Percentiles rank a stretch among this genome's conserved stretches.
Evolutionary conservation across 2,329 filamentous ascomycete species (phyloP).

Genomic region (Cladosporium austrohemisphaericum): DNA sequence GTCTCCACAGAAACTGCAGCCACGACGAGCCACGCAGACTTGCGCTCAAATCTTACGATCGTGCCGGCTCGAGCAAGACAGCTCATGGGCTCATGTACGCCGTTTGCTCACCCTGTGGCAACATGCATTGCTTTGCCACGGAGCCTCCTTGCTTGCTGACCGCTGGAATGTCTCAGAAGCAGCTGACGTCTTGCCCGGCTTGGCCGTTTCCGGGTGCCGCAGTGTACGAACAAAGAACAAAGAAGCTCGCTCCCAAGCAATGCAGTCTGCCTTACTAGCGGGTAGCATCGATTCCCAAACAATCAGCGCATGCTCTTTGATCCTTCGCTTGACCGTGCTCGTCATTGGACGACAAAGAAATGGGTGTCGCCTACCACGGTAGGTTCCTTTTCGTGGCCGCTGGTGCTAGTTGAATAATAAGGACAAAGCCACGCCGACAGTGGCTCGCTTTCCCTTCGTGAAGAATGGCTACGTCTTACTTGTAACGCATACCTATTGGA

Average conservation of each 20-base stretch:
- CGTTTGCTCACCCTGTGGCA: conserved; percentile 29
- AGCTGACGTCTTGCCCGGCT: conserved; percentile 26
- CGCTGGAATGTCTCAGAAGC: conserved; percentile 33
- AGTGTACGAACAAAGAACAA: conserved; percentile 35
- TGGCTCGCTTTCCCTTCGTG: conserved; percentile 12
- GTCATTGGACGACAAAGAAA: conserved; percentile 32
- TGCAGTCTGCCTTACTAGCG: conserved; percentile 15
- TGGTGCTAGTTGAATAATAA: conserved; percentile 25
- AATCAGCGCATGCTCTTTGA: conserved; percentile 29
- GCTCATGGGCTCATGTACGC: conserved; percentile 21
- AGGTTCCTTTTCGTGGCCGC: conserved; percentile 18
- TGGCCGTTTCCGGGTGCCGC: conserved; percentile 31
- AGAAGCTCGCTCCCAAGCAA: conserved; percentile 23
- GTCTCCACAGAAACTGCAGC: conserved; percentile 27
- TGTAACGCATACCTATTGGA: conserved; percentile 29
- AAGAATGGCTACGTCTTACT: conserved; percentile 29
- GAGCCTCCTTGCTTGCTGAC: conserved; percentile 30
- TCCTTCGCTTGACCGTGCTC: conserved; percentile 25
- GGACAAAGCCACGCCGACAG: conserved; percentile 27
- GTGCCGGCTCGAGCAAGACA: neutral
- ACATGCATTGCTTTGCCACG: conserved; percentile 27
- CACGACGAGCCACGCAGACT: conserved; percentile 17
- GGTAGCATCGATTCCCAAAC: conserved; percentile 26
- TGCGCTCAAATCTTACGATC: conserved; percentile 12
- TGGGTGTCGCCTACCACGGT: conserved; percentile 27